Base-by-base conservation (phyloP, 306 rosid genomes). In the Ormosia emarginata region DNA sequence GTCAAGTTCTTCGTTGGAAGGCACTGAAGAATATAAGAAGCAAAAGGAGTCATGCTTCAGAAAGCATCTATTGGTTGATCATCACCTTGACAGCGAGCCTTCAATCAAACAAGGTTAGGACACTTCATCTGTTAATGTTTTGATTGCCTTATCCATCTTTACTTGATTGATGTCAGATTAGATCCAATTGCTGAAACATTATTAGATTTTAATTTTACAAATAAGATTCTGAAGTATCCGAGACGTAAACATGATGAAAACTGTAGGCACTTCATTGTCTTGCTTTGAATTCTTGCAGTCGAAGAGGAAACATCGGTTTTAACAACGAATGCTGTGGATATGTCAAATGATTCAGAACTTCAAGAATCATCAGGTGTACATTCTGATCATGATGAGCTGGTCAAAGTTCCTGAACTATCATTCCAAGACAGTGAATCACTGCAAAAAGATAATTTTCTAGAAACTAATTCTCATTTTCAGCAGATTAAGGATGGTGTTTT, bases 71-170 rank as follows among this genome's bases (percentile, higher is more conserved):
- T 67, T 40, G 46, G 84, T 75, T 71, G 50, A 81, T 71, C 52
- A 84, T 70, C 83, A 49, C 53, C 79, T 87, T 69, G 82, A 82
- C 57, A 76, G 69, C 6, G 82, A 84, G 50, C 14, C 74, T 84
- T 86, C 92, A 71, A 75, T 62, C 41, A 83, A 82, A 66, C 88
- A 87, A 86, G 93, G 97, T 90, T 57, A 69, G 89, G 39, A 70
- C 15, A 30, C 75, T 79, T 66, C n/a, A 39, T 57, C 61, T 67
- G 13, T 6, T 75, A 6, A 57, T 43, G 68, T 47, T 75, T 52
- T 29, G 17, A 30, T 59, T 5, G 63, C 14, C 49, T 74, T 69
- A 39, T 75, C 43, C 46, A 36, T 55, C 40, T 34, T 52, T 57
- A 70, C 37, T 57, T 59, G 36, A n/a, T 57, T 74, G 52, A 34